A percentile compares a stretch with the other conserved stretches of the same genome.
phyloP scores from a whole-genome alignment of 1,284 basidiomycete genomes.

The Melanopsichium pennsylvanicum region DNA sequence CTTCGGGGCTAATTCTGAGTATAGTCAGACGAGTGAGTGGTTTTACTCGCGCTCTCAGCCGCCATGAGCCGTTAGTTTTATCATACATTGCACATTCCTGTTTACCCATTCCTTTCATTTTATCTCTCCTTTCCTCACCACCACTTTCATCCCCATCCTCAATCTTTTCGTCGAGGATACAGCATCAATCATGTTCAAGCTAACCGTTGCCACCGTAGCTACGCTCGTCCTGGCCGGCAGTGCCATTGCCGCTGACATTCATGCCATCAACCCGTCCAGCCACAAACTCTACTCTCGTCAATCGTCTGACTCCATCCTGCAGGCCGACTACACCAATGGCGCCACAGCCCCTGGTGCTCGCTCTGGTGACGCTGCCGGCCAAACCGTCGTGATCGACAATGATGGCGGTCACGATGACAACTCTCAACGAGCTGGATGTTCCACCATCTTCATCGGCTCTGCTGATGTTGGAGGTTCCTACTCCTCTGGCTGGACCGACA shows the following conservation, averaged over 20 bases:
- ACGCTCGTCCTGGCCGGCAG: conserved; percentile 25
- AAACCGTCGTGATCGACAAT: conserved; percentile 51
- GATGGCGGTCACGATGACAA: conserved; percentile 53
- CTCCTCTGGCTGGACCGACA: conserved; percentile 49
- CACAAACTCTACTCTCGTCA: conserved; percentile 27
- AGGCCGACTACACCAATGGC: conserved; percentile 55
- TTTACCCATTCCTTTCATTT: background rate
- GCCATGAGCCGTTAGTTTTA: background rate
- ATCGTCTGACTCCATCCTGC: conserved; percentile 36
- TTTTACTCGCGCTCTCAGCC: too few species aligned
- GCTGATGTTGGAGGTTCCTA: conserved; percentile 51
- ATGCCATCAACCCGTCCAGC: conserved; percentile 3
- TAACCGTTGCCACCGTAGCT: conserved; percentile 9
- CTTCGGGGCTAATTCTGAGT: too few species aligned
- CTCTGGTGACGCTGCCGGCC: conserved; percentile 45
- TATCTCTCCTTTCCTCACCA: background rate
- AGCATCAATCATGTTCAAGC: conserved; percentile 17
- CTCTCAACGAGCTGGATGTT: conserved; percentile 49
- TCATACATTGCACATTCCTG: too few species aligned
- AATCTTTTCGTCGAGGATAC: background rate
- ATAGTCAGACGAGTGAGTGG: too few species aligned
- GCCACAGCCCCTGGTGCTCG: conserved; percentile 44
- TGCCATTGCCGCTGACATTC: conserved; percentile 16
- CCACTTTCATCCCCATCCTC: conserved; percentile 1
- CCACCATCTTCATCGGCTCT: conserved; percentile 56